phyloP scores from a whole-genome alignment of 768 basidiomycete genomes.

The Auriscalpium orientale region DNA sequence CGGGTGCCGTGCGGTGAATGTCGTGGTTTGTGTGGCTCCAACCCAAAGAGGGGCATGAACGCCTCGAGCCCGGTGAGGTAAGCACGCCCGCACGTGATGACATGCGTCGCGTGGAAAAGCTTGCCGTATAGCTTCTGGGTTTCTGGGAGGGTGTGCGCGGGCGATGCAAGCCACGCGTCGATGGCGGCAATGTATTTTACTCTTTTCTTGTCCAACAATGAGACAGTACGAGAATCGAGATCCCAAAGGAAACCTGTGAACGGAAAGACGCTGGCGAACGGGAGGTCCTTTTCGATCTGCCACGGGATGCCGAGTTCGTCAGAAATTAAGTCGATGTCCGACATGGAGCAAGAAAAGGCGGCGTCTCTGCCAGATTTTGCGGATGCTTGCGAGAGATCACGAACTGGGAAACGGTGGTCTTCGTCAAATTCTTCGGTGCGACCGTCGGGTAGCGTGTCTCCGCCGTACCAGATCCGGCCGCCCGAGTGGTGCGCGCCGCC shows the following conservation, averaged over 20 bases:
- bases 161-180: conserved; percentile 16
- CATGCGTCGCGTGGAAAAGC: too few species aligned
- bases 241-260: conserved; percentile 30
- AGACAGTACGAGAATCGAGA: conserved; percentile 16
- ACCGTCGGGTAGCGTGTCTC: too few species aligned
- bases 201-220: conserved; percentile 19
- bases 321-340: conserved; percentile 31
- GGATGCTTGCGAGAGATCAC: too few species aligned
- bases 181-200: conserved; percentile 25
- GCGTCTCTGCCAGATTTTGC: not conserved
- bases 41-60: too few species aligned
- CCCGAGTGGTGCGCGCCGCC: too few species aligned
- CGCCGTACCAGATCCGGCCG: too few species aligned
- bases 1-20: too few species aligned
- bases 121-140: conserved; percentile 22
- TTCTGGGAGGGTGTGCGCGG: conserved; percentile 25
- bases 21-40: too few species aligned
- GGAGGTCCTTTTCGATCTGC: conserved; percentile 24
- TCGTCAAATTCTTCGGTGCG: too few species aligned
- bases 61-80: too few species aligned
- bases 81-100: too few species aligned
- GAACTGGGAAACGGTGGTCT: too few species aligned
- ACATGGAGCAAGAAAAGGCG: conserved; percentile 10
- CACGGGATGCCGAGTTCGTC: conserved; percentile 24
- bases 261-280: conserved; percentile 7